Base-by-base conservation (phyloP, 495 filamentous ascomycete genomes). In the Lichenothelia convexa region DNA sequence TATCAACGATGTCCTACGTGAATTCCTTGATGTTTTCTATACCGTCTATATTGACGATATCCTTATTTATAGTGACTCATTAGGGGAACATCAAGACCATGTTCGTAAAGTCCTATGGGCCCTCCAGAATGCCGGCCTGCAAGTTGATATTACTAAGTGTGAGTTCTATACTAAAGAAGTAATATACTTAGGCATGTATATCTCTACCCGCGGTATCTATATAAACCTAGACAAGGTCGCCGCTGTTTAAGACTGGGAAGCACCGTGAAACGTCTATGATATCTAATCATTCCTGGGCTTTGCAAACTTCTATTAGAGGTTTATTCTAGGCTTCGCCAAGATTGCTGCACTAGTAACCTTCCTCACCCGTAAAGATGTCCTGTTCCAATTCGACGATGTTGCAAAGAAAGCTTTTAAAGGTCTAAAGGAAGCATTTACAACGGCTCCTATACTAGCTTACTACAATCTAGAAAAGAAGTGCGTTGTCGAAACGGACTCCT, bases 341-440 rank as follows among this genome's bases (percentile, higher is more conserved):
- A 45, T 48, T 11, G 38, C 26, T 5, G 18, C 16, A 18, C 34
- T 26, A 2, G 18, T 50, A 4, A 40, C 31, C 11, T 13, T 16
- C 2, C 34, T 48, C 17, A 50, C 34, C 8, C 33, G 30, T 24
- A 50, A 47, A 23, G 36, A 40, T 11, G 20, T 13, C 4, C 12
- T 26, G 11, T 45, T 45, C 29, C 21, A 16, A 24, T 41, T 21
- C 31, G 18, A 15, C 18, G 32, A 31, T 2, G 18, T 4, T 5
- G 12, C 16, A 24, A 20, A 70, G 40, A 47, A 61, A 34, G 64
- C 66, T 19, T 70, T 70, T 35, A 51, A 54, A 9, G 35, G 42
- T 4, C 47, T 65, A 35, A 66, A 71, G 46, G 54, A 57, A 16
- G 48, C 56, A 35, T 65, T 67, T 54, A 61, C 62, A 35, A 32